These are phyloP conservation scores for Blastomyces emzantsi DNA, from an alignment of 2,329 filamentous ascomycete species.

Conservation along the genomic window DNA sequence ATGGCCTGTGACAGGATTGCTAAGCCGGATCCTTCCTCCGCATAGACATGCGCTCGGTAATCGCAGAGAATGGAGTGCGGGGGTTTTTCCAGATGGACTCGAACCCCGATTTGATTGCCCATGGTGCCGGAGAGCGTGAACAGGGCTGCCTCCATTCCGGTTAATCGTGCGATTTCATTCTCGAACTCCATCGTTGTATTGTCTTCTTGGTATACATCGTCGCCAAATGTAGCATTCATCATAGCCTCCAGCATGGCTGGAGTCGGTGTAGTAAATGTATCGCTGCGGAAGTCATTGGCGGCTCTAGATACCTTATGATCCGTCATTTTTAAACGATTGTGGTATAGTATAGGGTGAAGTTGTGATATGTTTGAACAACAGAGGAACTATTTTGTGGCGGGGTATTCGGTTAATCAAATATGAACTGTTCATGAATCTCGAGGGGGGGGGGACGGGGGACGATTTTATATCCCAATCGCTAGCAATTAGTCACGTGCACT, in stretches of 20 bases:
- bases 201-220: slow-evolving; percentile 20
- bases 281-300: slow-evolving; percentile 21
- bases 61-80: slow-evolving; percentile 18
- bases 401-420: background rate
- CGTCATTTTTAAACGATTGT: slow-evolving; percentile 1
- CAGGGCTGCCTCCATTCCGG: slow-evolving; percentile 16
- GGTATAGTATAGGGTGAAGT: background rate
- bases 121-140: slow-evolving; percentile 21
- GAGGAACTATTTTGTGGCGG: background rate
- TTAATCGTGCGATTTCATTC: slow-evolving; percentile 15
- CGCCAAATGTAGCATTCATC: slow-evolving; percentile 14
- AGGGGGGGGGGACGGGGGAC: background rate
- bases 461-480: background rate
- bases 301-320: slow-evolving; percentile 8
- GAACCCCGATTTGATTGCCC: slow-evolving; percentile 20
- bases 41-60: slow-evolving; percentile 13
- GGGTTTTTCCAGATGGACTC: slow-evolving; percentile 13
- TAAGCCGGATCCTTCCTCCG: slow-evolving; percentile 17
- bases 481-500: background rate
- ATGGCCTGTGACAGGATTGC: slow-evolving; percentile 13
- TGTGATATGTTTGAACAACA: background rate
- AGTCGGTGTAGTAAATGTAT: slow-evolving; percentile 14
- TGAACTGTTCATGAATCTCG: background rate
- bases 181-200: slow-evolving; percentile 16
- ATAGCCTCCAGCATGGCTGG: slow-evolving; percentile 19